Base-by-base conservation (phyloP, 2,329 filamentous ascomycete genomes). In the Cadophora gregata region DNA sequence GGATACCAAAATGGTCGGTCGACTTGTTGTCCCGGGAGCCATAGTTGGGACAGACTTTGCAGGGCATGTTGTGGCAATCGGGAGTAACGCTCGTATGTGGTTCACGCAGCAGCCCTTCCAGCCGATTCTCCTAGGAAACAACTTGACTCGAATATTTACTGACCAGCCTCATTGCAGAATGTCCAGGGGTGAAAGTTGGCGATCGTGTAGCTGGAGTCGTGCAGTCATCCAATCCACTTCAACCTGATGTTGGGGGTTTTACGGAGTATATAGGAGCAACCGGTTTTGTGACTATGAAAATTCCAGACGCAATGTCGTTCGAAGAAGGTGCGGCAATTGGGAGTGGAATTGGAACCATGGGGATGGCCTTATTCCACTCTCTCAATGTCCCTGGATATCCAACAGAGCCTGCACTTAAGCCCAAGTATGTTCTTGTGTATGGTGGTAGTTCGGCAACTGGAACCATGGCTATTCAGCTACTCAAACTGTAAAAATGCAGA, bases 361-460 rank as follows among this genome's bases (percentile, higher is more conserved):
- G 53, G 9, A n/a, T 58, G 16, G 53, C 53, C 14, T 21, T 58
- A 10, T 36, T 36, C 7, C 29, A n/a, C 5, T 27, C 56, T 42
- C 31, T 53, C 21, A 6, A 53, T 6, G 24, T 53, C 16, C 48
- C 48, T 53, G 48, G 48, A 10, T 53, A 53, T 29, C 48, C 48
- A 27, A 27, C 24, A 12, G 48, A 27, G 48, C 48, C 48, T 27
- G 48, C 48, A 3, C 5, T 27, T 29, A 53, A 53, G 24, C 48
- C 48, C 14, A 27, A 29, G 8, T 29, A 53, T 53, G 48, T 53
- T 29, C 48, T 53, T 9, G 24, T 85, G 3, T 79, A 78, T 53
- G 83, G 83, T 1, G 84, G 82, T 1, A 76, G 75, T 38, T 82
- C 81, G 1, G 74, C 81, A 0, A 79, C 76, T 0, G 83, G 82